Conservation (phyloP, 164 flowering plant species). For the Piper longum region DNA sequence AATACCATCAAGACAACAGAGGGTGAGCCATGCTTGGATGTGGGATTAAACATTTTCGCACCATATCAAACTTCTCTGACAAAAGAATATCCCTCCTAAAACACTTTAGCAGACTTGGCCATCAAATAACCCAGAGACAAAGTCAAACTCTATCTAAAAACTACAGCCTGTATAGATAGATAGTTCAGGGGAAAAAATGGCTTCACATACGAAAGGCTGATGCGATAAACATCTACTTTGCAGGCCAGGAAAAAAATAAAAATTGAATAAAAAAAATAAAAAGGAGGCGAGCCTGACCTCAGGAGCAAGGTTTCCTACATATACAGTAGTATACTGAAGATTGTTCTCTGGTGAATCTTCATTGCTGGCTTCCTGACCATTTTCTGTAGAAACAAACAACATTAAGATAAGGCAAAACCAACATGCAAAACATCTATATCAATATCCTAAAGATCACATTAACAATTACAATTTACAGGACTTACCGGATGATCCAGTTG, state of each 20-base stretch:
- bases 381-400: conserved; percentile 39
- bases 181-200: no score
- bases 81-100: no score
- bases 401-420: neutral
- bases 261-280: neutral
- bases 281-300: conserved; percentile 31
- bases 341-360: conserved; percentile 90
- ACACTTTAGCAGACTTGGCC: no score
- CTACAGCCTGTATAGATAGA: no score
- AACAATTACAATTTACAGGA: neutral
- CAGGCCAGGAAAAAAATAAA: neutral
- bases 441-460: neutral
- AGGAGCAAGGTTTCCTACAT: conserved; percentile 94
- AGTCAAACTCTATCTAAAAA: no score
- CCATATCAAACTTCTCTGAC: no score
- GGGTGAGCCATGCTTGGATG: no score
- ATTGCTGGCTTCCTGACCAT: conserved; percentile 54
- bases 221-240: neutral
- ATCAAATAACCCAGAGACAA: no score
- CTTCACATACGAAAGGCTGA: no score
- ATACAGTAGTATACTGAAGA: conserved; percentile 89
- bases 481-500: conserved; percentile 81
- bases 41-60: no score
- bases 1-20: no score
- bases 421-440: neutral